Conservation (phyloP, 805 yeast species). For the Candida sanyiensis region DNA sequence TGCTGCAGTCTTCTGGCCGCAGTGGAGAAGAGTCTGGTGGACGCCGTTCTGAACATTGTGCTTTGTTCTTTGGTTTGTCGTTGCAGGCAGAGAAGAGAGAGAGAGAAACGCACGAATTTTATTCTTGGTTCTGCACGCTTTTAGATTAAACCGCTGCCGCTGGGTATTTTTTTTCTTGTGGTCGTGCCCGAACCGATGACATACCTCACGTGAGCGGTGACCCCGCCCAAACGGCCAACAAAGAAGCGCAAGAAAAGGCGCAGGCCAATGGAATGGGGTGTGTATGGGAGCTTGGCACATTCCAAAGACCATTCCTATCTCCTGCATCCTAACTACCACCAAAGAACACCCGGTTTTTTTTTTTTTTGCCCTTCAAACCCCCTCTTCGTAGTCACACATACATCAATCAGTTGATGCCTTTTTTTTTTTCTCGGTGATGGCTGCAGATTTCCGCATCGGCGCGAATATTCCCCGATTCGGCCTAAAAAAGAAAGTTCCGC, state of each 20-base stretch:
- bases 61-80: background rate
- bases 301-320: too few relatives aligned
- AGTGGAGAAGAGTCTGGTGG: constrained; percentile 10
- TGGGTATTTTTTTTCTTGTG: background rate
- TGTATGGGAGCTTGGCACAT: background rate
- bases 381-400: background rate
- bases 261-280: background rate
- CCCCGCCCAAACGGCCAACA: background rate
- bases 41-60: constrained; percentile 9
- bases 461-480: background rate
- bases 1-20: constrained; percentile 10
- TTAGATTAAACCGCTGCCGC: background rate
- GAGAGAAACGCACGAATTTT: background rate
- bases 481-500: background rate
- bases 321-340: too few relatives aligned
- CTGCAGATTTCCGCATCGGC: too few relatives aligned
- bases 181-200: constrained; percentile 1
- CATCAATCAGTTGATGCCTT: constrained; percentile 2
- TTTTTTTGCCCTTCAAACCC: background rate
- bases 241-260: background rate
- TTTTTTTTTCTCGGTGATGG: background rate
- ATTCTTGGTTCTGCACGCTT: background rate
- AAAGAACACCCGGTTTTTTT: background rate
- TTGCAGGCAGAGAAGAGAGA: background rate
- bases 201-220: background rate